Evolutionary conservation across 441 rosid genomes (phyloP).

Genomic region (Aquilaria agallochum): DNA sequence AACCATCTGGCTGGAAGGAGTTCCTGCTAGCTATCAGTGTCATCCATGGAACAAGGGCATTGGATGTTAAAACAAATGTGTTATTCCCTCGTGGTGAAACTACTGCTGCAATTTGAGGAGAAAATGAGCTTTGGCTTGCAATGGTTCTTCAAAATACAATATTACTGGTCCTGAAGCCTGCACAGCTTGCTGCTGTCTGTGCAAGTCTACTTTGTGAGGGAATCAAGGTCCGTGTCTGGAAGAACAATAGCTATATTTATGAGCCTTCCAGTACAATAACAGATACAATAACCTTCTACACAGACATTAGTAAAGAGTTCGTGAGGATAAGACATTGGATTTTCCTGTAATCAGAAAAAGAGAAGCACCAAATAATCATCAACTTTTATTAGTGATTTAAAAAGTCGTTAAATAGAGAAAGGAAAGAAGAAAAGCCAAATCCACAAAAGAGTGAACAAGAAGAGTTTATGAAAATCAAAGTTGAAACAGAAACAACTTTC

Average conservation of each 20-base stretch:
- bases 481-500: constrained; percentile 9
- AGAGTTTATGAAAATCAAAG: background rate
- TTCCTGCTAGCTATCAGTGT: constrained; percentile 80
- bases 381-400: background rate
- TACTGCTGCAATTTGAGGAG: constrained; percentile 93
- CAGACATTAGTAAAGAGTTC: constrained; percentile 83
- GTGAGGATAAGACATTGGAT: constrained; percentile 83
- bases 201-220: constrained; percentile 82
- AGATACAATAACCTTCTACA: constrained; percentile 54
- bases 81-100: constrained; percentile 91
- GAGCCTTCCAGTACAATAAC: constrained; percentile 65
- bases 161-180: constrained; percentile 66
- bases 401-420: background rate
- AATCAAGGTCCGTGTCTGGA: constrained; percentile 39
- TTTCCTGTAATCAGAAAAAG: constrained; percentile 52
- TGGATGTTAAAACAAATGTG: constrained; percentile 66
- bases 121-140: constrained; percentile 96
- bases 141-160: constrained; percentile 74
- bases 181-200: constrained; percentile 84
- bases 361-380: background rate
- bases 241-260: constrained; percentile 63
- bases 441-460: background rate
- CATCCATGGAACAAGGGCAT: constrained; percentile 77
- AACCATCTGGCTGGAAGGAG: constrained; percentile 98
- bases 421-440: background rate